Conservation (phyloP, 73 alveolate species). For the Paramecium pentaurelia region DNA sequence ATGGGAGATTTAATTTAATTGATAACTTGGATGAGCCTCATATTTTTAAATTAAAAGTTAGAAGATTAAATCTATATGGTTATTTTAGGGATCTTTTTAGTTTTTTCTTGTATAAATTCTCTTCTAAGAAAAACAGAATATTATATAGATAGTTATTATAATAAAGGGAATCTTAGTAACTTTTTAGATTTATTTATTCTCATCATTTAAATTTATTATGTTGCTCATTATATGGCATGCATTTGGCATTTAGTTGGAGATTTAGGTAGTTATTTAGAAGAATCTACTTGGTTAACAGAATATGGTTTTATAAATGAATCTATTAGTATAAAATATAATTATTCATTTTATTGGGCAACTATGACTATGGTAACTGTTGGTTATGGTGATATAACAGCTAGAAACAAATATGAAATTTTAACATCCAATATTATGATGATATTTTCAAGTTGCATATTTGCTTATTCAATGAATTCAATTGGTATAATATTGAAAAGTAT, state of each 20-base stretch:
- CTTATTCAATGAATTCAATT: slow-evolving; percentile 28
- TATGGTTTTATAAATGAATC: neutral
- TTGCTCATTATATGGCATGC: slow-evolving; percentile 46
- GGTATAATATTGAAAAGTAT: neutral
- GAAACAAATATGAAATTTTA: neutral
- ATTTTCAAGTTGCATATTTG: neutral
- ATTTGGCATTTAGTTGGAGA: slow-evolving; percentile 43
- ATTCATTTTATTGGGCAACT: slow-evolving; percentile 46
- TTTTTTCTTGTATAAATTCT: neutral
- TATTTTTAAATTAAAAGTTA: neutral
- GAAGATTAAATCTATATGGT: neutral
- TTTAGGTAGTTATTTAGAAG: neutral
- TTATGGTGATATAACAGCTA: slow-evolving; percentile 15
- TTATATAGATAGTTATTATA: neutral
- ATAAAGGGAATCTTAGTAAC: neutral
- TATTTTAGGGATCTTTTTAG: neutral
- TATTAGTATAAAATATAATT: neutral
- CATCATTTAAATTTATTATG: neutral
- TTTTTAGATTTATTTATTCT: neutral
- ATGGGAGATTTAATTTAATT: neutral
- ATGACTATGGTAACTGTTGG: slow-evolving; percentile 40
- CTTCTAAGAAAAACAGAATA: neutral
- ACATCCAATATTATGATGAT: slow-evolving; percentile 5
- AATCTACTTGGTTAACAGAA: neutral
- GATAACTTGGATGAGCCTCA: neutral